These are phyloP conservation scores for Daucus carota DNA, from an alignment of 129 eudicot genomes.

Conservation along the genomic window DH1_v3.0 NC_030386.2:27994501-27995000, in stretches of 20 bases:
- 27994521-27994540: conserved; percentile 41
- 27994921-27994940: background rate
- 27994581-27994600: background rate
- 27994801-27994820: background rate
- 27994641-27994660: background rate
- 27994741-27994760: background rate
- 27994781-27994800: background rate
- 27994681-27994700: background rate
- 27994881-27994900: background rate
- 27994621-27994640: background rate
- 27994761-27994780: background rate
- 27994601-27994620: background rate
- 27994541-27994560: background rate
- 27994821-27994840: background rate
- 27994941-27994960: background rate
- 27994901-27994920: background rate
- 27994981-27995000: background rate
- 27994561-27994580: background rate
- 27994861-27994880: background rate
- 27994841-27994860: background rate
- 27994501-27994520: conserved; percentile 98
- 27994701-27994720: background rate
- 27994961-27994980: background rate
- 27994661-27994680: background rate
- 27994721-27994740: background rate